phyloP scores from a whole-genome alignment of 257 asterid species.

The Gentiana straminea region DNA sequence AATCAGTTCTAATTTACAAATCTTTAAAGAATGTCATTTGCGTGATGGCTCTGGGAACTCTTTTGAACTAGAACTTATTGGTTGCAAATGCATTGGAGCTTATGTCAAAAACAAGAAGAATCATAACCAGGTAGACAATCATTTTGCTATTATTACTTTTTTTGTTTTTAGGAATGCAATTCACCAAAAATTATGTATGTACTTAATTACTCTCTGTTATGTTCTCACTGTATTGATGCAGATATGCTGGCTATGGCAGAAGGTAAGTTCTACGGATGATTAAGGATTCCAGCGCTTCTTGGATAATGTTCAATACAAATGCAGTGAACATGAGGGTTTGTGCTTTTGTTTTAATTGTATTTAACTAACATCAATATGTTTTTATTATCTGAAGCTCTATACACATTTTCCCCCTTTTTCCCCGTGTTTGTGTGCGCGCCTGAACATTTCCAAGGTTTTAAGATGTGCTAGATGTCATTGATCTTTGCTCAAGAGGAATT shows the following conservation, averaged over 20 bases:
- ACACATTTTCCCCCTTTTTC: too few relatives aligned
- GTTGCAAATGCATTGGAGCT: conserved; percentile 93
- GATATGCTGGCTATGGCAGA: conserved; percentile 97
- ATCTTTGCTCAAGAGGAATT: too few relatives aligned
- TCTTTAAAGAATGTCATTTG: conserved; percentile 64
- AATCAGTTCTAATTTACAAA: conserved; percentile 24
- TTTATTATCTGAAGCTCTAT: too few relatives aligned
- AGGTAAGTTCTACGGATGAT: conserved; percentile 67
- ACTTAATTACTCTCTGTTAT: too few relatives aligned
- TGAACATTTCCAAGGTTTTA: too few relatives aligned
- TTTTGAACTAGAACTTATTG: conserved; percentile 61
- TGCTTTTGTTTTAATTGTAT: too few relatives aligned
- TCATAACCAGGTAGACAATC: conserved; percentile 65
- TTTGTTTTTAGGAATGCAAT: not conserved
- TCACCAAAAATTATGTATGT: not conserved
- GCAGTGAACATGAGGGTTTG: too few relatives aligned
- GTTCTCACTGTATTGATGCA: conserved; percentile 19
- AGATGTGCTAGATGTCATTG: too few relatives aligned
- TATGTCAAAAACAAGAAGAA: conserved; percentile 80
- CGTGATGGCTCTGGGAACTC: conserved; percentile 44
- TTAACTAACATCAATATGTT: too few relatives aligned
- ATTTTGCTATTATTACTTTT: too few relatives aligned
- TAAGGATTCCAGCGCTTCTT: conserved; percentile 79
- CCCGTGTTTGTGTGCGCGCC: too few relatives aligned
- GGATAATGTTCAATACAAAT: conserved; percentile 86